Evolutionary conservation across 1,284 basidiomycete genomes (phyloP).

Genomic region (Rugosomyces carneus): DNA sequence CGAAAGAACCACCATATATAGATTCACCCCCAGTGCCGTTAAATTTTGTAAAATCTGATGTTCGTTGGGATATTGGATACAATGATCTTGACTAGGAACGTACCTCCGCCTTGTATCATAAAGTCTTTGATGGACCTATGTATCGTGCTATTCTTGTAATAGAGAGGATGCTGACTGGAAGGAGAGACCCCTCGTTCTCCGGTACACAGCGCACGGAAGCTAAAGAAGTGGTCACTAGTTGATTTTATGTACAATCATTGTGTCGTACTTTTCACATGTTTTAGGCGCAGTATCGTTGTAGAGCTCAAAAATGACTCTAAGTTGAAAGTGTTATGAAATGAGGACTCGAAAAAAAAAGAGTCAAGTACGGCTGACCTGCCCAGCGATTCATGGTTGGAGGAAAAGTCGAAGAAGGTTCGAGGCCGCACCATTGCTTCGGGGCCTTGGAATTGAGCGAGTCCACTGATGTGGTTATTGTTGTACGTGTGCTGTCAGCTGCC

Average conservation of each 20-base stretch:
- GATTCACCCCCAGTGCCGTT: slow-evolving; percentile 82
- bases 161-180: slow-evolving; percentile 57
- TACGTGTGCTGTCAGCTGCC: background rate
- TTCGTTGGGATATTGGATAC: background rate
- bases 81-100: slow-evolving; percentile 14
- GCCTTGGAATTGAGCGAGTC: background rate
- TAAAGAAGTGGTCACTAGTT: too few relatives aligned
- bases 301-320: slow-evolving; percentile 76
- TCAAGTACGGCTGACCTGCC: slow-evolving; percentile 54
- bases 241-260: too few relatives aligned
- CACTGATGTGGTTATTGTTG: too few relatives aligned
- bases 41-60: slow-evolving; percentile 65
- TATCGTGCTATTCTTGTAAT: slow-evolving; percentile 77
- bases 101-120: slow-evolving; percentile 85
- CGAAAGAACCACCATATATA: slow-evolving; percentile 71
- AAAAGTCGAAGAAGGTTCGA: slow-evolving; percentile 66
- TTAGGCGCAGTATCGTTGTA: slow-evolving; percentile 73
- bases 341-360: background rate
- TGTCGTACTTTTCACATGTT: slow-evolving; percentile 77
- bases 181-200: slow-evolving; percentile 76
- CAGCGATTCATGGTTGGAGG: slow-evolving; percentile 42
- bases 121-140: slow-evolving; percentile 81
- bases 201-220: slow-evolving; percentile 85
- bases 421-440: slow-evolving; percentile 34
- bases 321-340: background rate